Base-by-base conservation (phyloP, 441 rosid genomes). In the Populus hybrid region DNA sequence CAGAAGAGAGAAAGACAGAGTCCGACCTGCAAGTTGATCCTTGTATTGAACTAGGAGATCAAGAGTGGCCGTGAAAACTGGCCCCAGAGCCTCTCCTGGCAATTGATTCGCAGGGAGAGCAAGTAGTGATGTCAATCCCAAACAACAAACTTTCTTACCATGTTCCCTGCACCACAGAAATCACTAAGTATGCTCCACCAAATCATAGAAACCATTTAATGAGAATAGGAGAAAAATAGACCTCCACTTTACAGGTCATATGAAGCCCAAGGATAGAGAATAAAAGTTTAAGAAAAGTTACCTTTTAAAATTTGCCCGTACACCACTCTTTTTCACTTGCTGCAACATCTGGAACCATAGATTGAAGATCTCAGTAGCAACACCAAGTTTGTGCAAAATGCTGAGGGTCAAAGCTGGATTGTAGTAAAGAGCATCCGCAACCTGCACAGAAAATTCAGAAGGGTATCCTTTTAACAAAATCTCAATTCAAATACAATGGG, bases 271-370 rank as follows among this genome's bases (percentile, higher is more conserved):
- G 46, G 66, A 42, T 30, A n/a, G 10, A 5, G 12, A 42, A 16
- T 26, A 57, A 35, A 20, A 64, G 59, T 50, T 50, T 10, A 30
- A 1, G 26, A 50, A 28, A 73, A n/a, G 8, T 30, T 77, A 96
- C 99, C 99, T 89, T 84, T 88, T 96, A 86, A 96, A 96, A 87
- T 96, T 93, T 73, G 84, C 88, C 40, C 75, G 88, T 16, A 32
- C 78, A 66, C 98, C 99, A 83, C 91, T 91, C 87, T 89, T 96
- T 85, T 86, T 94, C 76, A 86, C 92, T 88, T 94, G 96, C 86
- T 94, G 91, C 88, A 96, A 76, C 98, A 96, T 92, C 83, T 87
- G 95, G 80, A 94, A 91, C 99, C 99, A 96, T 69, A 96, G 88
- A 82, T 84, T 83, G 75, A 96, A 93, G 69, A 93, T 78, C 40